Percentiles rank a stretch among this genome's conserved stretches.
phyloP scores from a whole-genome alignment of 2,329 filamentous ascomycete genomes.

The Fusarium concolor region DNA sequence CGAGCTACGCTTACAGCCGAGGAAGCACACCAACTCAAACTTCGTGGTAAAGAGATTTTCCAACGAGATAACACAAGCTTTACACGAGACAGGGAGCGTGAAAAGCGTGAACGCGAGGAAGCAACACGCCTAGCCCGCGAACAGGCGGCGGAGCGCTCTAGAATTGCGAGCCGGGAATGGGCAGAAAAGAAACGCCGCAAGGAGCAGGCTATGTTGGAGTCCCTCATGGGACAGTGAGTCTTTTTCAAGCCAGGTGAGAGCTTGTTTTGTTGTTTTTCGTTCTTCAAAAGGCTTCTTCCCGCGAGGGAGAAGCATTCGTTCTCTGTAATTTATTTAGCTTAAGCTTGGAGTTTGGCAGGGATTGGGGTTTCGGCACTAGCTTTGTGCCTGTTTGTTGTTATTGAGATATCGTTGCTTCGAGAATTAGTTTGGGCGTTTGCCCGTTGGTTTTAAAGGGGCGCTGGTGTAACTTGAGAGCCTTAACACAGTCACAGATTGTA shows the following conservation, averaged over 20 bases:
- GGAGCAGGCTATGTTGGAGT: slow-evolving; percentile 43
- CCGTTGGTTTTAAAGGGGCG: slow-evolving; percentile 4
- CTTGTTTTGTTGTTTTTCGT: background rate
- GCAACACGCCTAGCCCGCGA: slow-evolving; percentile 66
- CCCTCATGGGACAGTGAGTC: slow-evolving; percentile 13
- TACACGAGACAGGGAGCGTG: slow-evolving; percentile 61
- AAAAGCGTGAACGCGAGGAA: slow-evolving; percentile 65
- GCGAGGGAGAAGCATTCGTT: background rate
- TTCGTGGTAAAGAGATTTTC: slow-evolving; percentile 66
- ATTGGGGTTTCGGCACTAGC: slow-evolving; percentile 31
- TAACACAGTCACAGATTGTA: slow-evolving; percentile 22
- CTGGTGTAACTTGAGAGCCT: slow-evolving; percentile 4
- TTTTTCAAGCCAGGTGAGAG: background rate
- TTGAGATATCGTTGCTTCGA: slow-evolving; percentile 32
- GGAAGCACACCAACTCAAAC: slow-evolving; percentile 63
- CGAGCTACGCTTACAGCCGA: slow-evolving; percentile 63
- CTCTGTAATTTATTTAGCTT: slow-evolving; percentile 5
- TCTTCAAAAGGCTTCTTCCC: background rate
- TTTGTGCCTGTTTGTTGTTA: slow-evolving; percentile 32
- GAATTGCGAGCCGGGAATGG: slow-evolving; percentile 70
- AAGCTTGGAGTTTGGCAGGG: slow-evolving; percentile 41
- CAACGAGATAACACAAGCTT: slow-evolving; percentile 61
- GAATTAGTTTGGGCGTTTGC: slow-evolving; percentile 23
- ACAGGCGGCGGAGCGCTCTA: slow-evolving; percentile 70
- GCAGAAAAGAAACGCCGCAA: slow-evolving; percentile 67